Evolutionary conservation across 768 basidiomycete species (phyloP), one percentile per base, ranked within the genome.

Genomic region (Rhizopogon vesiculosus): DNA sequence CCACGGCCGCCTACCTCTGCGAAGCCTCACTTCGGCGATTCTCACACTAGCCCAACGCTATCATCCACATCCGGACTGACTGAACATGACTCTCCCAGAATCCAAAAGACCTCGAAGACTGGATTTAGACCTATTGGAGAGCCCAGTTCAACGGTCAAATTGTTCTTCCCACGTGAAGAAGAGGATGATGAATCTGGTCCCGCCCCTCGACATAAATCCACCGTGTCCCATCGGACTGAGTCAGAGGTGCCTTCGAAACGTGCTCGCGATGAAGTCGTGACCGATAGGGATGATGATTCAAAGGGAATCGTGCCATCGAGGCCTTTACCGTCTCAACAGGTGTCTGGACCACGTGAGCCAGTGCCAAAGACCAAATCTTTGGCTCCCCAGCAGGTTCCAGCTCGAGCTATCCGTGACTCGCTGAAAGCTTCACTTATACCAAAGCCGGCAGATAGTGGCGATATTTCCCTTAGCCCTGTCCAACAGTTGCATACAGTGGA

Each of bases 161-260:
- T 77, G 62, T 93, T 93, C 71, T 94, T 94, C 66, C 91, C 91
- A 19, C 82, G 80, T 1, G 90, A 92, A 49, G 88, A 89, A 38
- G 77, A 81, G 60, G 76, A 78, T 33, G 62, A 65, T 52, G 66
- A 65, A 31, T 56, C 66, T n/a, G 64, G 68, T 42, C 45, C 58
- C 57, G 54, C 33, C 45, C 55, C 56, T 52, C 61, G 22, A 49
- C 58, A 62, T 7, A 64, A 54, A 7, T 53, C 55, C 50, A 58
- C 62, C 31, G 18, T 41, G 33, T 63, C 63, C 35, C 59, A 65
- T 7, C 22, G 39, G 7, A 35, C 22, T 22, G 33, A 22, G 35
- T 49, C 48, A 10, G 70, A 62, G 44, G 29, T 70, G 9, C 70
- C 70, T 31, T 31, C 45, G 3, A 72, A 70, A 44, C 69, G 70